Base-by-base conservation (phyloP, 352 stramenopile species). In the Globisporangium spinosum region DNA sequence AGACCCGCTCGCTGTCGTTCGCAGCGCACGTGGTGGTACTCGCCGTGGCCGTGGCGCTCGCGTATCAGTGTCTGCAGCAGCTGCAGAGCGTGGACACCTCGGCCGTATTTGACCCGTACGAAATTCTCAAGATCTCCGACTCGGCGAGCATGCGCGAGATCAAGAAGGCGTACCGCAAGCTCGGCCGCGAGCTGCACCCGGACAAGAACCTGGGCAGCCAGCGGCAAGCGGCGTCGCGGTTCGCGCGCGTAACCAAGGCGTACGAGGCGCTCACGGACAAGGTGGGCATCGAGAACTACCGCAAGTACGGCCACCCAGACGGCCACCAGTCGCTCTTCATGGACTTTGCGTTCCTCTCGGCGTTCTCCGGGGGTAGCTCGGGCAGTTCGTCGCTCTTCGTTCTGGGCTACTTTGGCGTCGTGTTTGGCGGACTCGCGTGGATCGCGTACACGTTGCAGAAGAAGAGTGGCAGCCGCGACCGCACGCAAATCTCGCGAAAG, bases 231-330 rank as follows among this genome's bases (percentile, higher is more conserved):
- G 58, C 72, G 6, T 60, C 72, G 32, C 74, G 82, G 32, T 96
- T 96, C 62, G 67, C 76, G 47, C 85, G 84, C 58, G 79, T 96
- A 17, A 87, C 84, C 45, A 96, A 96, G 68, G 88, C 88, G 4
- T 96, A 96, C 72, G 88, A 96, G 68, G 85, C 88, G 56, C 83
- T 96, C 54, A 94, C 88, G 15, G 79, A 94, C 73, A 75, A 79
- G 3, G 64, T 69, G 3, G 80, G 74, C 32, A 94, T 94, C 35
- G 76, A 83, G 40, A 96, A 96, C 66, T 96, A 87, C 68, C 78
- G 75, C 56, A 89, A 89, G 58, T 94, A 83, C 64, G 88, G 88
- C 27, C 88, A 96, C 65, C 88, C 88, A 20, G 88, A 96, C 58
- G 88, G 88, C 7, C 80, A 65, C 9, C 83, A 91, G 72, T 87